Evolutionary conservation across 495 filamentous ascomycete species (phyloP).

Genomic region (Barbatosphaeria neglecta): DNA sequence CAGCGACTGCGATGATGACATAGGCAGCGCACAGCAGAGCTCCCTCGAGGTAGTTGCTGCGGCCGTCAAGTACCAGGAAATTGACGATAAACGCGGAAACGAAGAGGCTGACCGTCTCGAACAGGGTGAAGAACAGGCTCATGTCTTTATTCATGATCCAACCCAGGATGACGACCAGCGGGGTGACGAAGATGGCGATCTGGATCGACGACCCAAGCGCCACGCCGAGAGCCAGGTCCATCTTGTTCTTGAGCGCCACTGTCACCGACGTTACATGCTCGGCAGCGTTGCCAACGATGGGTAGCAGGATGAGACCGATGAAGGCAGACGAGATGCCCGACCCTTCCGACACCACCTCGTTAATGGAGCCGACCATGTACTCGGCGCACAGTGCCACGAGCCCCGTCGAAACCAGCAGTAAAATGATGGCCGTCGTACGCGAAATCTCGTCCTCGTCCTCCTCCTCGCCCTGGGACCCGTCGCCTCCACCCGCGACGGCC

Average conservation of each 20-base stretch:
- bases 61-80: constrained; percentile 76
- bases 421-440: constrained; percentile 58
- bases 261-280: constrained; percentile 86
- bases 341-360: constrained; percentile 49
- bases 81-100: constrained; percentile 84
- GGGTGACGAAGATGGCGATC: constrained; percentile 81
- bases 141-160: constrained; percentile 76
- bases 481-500: neutral
- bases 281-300: constrained; percentile 85
- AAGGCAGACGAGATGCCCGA: constrained; percentile 64
- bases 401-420: constrained; percentile 64
- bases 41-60: constrained; percentile 83
- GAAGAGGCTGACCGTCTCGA: constrained; percentile 80
- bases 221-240: constrained; percentile 87
- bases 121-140: constrained; percentile 83
- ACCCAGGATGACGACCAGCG: constrained; percentile 77
- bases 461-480: constrained; percentile 24
- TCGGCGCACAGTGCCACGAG: constrained; percentile 81
- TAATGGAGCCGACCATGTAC: constrained; percentile 74
- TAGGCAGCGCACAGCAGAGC: constrained; percentile 72
- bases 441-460: constrained; percentile 48
- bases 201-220: constrained; percentile 84
- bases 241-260: constrained; percentile 88
- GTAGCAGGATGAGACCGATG: constrained; percentile 78
- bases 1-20: constrained; percentile 60